Conservation (phyloP, 2,329 filamentous ascomycete species). For the Diaporthe humulicola region DNA sequence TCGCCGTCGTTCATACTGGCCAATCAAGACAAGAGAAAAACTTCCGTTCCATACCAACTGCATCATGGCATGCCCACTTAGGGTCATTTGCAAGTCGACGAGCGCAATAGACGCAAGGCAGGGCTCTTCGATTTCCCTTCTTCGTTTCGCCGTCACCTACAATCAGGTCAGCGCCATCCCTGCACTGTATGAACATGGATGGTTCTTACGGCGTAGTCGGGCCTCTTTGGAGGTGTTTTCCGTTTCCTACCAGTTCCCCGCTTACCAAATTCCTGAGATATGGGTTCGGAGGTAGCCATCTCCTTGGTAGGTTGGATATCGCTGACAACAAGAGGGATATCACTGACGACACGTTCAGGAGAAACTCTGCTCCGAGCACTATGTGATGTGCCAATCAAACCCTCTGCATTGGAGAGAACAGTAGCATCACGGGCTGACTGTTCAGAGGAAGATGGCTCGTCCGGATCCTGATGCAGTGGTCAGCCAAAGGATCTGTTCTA, state of each 20-base stretch:
- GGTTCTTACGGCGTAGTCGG: conserved; percentile 12
- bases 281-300: background rate
- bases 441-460: background rate
- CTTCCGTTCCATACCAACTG: conserved; percentile 3
- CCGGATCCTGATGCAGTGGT: conserved; percentile 13
- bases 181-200: background rate
- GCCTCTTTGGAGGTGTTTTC: conserved; percentile 5
- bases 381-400: background rate
- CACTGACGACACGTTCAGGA: conserved; percentile 31
- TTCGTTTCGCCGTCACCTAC: conserved; percentile 26
- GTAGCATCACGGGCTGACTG: background rate
- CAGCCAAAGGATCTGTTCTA: background rate
- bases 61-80: conserved; percentile 35
- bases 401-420: background rate
- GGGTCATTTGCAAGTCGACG: conserved; percentile 34
- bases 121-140: conserved; percentile 11
- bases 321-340: conserved; percentile 30
- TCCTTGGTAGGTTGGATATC: conserved; percentile 13
- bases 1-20: background rate
- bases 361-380: background rate
- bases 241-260: conserved; percentile 11
- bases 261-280: background rate
- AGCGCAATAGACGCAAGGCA: conserved; percentile 31
- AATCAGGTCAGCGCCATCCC: background rate
- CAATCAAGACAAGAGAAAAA: background rate